These are phyloP conservation scores for Oxytropis ochrocephala DNA, from an alignment of 306 rosid species.

Conservation along the genomic window DNA sequence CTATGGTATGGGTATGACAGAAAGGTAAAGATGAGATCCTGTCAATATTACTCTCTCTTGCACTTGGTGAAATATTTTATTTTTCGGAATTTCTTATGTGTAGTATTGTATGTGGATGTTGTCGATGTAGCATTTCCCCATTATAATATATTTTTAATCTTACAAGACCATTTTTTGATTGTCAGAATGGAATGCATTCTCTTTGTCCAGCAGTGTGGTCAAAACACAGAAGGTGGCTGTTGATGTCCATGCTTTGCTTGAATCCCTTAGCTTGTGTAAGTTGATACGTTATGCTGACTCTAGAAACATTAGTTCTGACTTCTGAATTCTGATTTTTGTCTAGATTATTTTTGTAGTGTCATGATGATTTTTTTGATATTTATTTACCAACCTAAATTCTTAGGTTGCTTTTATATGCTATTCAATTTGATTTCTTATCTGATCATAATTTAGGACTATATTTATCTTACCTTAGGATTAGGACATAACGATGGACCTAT, in stretches of 20 bases:
- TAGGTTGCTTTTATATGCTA: background rate
- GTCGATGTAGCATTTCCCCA: background rate
- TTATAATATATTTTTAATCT: background rate
- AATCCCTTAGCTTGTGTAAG: conserved; percentile 95
- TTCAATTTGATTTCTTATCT: background rate
- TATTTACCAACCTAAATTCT: background rate
- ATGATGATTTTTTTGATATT: conserved; percentile 4
- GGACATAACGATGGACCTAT: background rate
- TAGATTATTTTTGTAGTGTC: background rate
- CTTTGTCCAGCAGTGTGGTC: conserved; percentile 99
- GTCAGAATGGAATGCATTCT: conserved; percentile 92
- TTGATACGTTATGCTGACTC: conserved; percentile 27
- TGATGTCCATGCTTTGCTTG: conserved; percentile 94
- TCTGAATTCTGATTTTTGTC: background rate
- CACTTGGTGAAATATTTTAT: background rate
- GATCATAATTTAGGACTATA: background rate
- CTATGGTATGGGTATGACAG: conserved; percentile 98
- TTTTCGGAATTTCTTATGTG: background rate
- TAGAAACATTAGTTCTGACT: background rate
- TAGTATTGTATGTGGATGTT: conserved; percentile 9
- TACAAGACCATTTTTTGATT: conserved; percentile 15
- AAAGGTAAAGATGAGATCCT: conserved; percentile 51
- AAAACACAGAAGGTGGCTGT: conserved; percentile 93
- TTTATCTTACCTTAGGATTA: background rate
- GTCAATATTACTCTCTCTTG: background rate